Percentiles rank a stretch among this genome's conserved stretches.
These are phyloP conservation scores for Camelina hispida DNA, from an alignment of 345 rosid genomes.

Conservation along the genomic window DNA sequence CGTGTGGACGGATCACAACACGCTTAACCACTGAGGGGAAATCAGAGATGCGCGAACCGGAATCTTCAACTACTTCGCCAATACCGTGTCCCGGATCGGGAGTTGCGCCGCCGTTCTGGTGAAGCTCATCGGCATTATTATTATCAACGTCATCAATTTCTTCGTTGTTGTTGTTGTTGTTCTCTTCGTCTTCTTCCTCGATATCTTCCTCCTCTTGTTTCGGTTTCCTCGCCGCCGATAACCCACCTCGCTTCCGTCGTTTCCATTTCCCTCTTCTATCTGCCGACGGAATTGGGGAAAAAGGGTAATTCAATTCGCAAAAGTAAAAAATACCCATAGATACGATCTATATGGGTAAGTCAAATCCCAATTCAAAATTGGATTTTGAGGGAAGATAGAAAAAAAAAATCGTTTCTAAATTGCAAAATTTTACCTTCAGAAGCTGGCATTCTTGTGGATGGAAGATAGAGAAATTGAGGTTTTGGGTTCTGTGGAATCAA, in stretches of 20 bases:
- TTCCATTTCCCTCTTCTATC: constrained; percentile 88
- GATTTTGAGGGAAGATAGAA: constrained; percentile 21
- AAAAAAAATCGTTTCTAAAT: constrained; percentile 28
- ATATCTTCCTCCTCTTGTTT: constrained; percentile 63
- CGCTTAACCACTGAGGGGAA: constrained; percentile 72
- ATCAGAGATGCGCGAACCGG: constrained; percentile 69
- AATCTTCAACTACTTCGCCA: constrained; percentile 59
- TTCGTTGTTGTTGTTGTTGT: constrained; percentile 48
- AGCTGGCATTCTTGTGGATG: constrained; percentile 69
- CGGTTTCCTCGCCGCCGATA: constrained; percentile 51
- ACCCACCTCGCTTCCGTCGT: constrained; percentile 67
- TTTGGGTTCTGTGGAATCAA: constrained; percentile 42
- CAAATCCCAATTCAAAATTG: constrained; percentile 28
- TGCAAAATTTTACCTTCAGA: constrained; percentile 62
- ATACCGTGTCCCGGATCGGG: constrained; percentile 60
- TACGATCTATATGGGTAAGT: constrained; percentile 28
- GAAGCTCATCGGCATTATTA: constrained; percentile 40
- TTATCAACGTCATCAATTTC: constrained; percentile 56
- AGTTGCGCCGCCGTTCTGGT: constrained; percentile 39
- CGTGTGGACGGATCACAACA: constrained; percentile 74
- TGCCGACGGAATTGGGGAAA: constrained; percentile 37
- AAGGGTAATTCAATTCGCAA: constrained; percentile 17
- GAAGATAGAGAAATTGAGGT: constrained; percentile 28
- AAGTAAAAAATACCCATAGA: constrained; percentile 1
- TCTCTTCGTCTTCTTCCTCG: constrained; percentile 55